These are phyloP conservation scores for Cryphonectria naterciae DNA, from an alignment of 2,329 filamentous ascomycete species.

Conservation along the genomic window DNA sequence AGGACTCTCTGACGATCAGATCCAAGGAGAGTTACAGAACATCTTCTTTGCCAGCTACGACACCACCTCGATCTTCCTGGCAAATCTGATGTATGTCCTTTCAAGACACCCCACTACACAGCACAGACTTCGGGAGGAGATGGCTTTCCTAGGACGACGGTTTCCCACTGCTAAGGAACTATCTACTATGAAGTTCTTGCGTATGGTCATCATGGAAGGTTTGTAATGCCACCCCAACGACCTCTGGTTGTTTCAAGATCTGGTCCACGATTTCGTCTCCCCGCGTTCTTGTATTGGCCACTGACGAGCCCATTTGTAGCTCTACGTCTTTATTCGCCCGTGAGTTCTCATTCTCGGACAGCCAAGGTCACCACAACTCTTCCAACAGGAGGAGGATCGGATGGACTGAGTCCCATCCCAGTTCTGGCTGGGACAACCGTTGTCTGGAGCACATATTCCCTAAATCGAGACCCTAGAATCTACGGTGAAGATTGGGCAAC, in stretches of 20 bases:
- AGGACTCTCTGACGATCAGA: conserved; percentile 13
- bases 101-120: conserved; percentile 15
- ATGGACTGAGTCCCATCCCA: conserved; percentile 15
- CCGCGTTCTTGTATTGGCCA: not conserved
- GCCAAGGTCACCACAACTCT: conserved; percentile 22
- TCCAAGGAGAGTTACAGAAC: conserved; percentile 28
- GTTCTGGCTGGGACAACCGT: conserved; percentile 25
- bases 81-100: conserved; percentile 24
- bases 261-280: too few relatives aligned
- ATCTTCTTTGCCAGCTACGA: conserved; percentile 30
- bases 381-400: conserved; percentile 22
- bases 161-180: conserved; percentile 18
- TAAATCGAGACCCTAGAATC: conserved; percentile 25
- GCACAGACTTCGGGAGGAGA: conserved; percentile 19
- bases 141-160: conserved; percentile 3
- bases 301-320: conserved; percentile 2
- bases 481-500: conserved; percentile 28
- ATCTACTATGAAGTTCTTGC: conserved; percentile 15
- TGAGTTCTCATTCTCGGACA: conserved; percentile 22
- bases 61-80: conserved; percentile 25
- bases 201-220: conserved; percentile 26
- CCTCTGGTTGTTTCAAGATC: not conserved
- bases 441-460: conserved; percentile 27
- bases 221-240: not conserved
- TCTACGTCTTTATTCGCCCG: conserved; percentile 26